Base-by-base conservation (phyloP, 225 moss, liverwort and hornwort genomes). In the Straminergon stramineum region DNA sequence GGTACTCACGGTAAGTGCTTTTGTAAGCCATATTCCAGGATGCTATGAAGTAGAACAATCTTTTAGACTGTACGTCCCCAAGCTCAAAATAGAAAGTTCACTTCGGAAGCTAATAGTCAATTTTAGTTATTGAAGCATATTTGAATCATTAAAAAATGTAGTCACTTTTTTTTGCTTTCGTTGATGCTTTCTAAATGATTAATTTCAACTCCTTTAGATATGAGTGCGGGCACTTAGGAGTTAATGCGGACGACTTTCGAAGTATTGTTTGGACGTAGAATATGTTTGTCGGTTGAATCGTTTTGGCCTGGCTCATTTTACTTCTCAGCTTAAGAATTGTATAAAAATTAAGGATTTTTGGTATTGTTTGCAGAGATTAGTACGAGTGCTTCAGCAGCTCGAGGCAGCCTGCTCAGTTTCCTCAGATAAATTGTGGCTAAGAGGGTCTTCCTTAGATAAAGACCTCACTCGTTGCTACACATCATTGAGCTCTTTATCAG, bases 311-410 rank as follows among this genome's bases (percentile, higher is more conserved):
- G 34, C 34, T 69, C 57, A 85, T 70, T 85, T 75, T 26, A 24
- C 23, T 68, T 88, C 68, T 83, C 64, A 86, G n/a, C 48, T 62
- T 3, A 82, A 57, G 55, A 43, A 11, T 52, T 84, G 28, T 21
- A 5, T 19, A 34, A 17, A 63, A 19, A 63, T 6, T 45, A 45
- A 63, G 21, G 30, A 34, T 64, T 81, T 82, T 22, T 58, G 73
- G 88, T 69, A 41, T 37, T 55, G 83, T 94, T 91, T 94, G 84
- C 94, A 97, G 88, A 92, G 95, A 89, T 88, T 95, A 73, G 81
- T 97, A 30, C 88, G 90, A 80, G 90, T 98, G 75, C 90, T 96
- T 51, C 95, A 95, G 84, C 93, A 95, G 85, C 94, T 96, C 16
- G 92, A 93, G 45, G 82, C 91, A 84, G 95, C 94, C 30, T 90